These are phyloP conservation scores for Albugo candida DNA, from an alignment of 352 stramenopile species.

Conservation along the genomic window DNA sequence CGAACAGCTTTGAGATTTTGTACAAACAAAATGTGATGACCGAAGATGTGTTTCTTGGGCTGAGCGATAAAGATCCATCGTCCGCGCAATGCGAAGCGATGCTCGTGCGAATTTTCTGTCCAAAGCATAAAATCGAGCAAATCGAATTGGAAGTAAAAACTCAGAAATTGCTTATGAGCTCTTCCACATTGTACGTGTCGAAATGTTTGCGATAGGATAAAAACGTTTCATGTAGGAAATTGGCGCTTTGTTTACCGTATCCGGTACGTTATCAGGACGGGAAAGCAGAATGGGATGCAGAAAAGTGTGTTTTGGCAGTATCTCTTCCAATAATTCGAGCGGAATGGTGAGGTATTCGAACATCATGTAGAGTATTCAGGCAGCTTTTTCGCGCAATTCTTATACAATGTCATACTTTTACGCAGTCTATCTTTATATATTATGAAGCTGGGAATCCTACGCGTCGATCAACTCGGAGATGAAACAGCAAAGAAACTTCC, in stretches of 20 bases:
- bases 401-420: too few species aligned
- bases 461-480: too few species aligned
- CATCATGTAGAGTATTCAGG: too few species aligned
- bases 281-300: conserved; percentile 46
- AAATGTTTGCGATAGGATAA: neutral
- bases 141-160: conserved; percentile 66
- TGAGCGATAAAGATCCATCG: conserved; percentile 71
- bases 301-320: conserved; percentile 25
- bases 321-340: conserved; percentile 55
- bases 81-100: conserved; percentile 60
- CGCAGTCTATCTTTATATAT: too few species aligned
- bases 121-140: conserved; percentile 35
- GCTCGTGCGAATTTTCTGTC: conserved; percentile 54
- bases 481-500: too few species aligned
- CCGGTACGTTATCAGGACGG: conserved; percentile 49
- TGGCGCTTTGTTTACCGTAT: conserved; percentile 50
- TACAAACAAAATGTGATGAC: conserved; percentile 79
- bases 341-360: conserved; percentile 39
- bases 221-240: conserved; percentile 19
- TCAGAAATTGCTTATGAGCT: conserved; percentile 54
- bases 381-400: too few species aligned
- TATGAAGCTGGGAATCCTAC: too few species aligned
- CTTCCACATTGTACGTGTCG: conserved; percentile 27
- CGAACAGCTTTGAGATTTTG: conserved; percentile 51
- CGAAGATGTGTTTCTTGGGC: conserved; percentile 64